phyloP scores from a whole-genome alignment of 1,284 basidiomycete species.

The Kwoniella shivajii region DNA sequence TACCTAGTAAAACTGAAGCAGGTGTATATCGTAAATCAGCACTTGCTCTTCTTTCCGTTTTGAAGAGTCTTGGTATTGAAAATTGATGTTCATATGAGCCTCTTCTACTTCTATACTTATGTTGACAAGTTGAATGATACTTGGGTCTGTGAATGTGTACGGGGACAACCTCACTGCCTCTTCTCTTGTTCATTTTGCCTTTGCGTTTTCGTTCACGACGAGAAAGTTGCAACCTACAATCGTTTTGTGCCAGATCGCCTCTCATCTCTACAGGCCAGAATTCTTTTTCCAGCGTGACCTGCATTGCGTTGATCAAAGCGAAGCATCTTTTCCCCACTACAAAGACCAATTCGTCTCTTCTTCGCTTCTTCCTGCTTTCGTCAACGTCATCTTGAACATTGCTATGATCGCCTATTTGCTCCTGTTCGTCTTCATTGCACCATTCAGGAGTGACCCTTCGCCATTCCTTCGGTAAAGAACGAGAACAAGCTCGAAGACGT shows the following conservation, averaged over 20 bases:
- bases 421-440: constrained; percentile 20
- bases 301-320: constrained; percentile 32
- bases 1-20: constrained; percentile 41
- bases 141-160: background rate
- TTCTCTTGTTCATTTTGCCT: background rate
- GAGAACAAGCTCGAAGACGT: constrained; percentile 26
- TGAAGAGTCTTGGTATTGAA: background rate
- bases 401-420: constrained; percentile 14
- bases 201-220: background rate
- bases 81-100: background rate
- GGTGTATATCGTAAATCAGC: background rate
- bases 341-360: constrained; percentile 22
- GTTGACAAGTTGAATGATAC: background rate
- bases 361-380: constrained; percentile 7
- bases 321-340: constrained; percentile 33
- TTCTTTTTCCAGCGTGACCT: constrained; percentile 33
- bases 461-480: constrained; percentile 28
- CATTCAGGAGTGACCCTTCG: constrained; percentile 18
- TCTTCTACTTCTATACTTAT: background rate
- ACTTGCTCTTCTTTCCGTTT: background rate
- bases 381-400: background rate
- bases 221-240: constrained; percentile 29
- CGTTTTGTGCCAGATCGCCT: constrained; percentile 24
- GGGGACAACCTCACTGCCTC: background rate
- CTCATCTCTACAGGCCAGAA: constrained; percentile 36